Percentiles rank a stretch among this genome's conserved stretches.
Conservation (phyloP, 345 rosid genomes). For the Brassica cretica region DNA sequence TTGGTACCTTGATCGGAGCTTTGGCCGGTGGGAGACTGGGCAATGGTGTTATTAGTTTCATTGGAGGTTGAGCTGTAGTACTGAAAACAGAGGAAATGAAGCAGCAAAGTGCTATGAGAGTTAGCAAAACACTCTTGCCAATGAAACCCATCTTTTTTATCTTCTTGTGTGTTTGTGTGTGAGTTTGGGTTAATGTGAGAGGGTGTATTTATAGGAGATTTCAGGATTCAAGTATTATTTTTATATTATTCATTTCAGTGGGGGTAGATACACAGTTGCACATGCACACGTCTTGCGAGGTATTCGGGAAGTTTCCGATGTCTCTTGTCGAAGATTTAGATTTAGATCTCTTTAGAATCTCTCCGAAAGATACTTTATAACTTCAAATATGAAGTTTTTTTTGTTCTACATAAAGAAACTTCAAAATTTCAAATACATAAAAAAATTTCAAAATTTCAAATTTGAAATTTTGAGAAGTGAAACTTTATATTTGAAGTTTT, state of each 20-base stretch:
- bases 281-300: constrained; percentile 20
- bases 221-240: neutral
- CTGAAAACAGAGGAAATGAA: constrained; percentile 42
- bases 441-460: too few species aligned
- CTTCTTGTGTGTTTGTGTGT: constrained; percentile 25
- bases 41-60: constrained; percentile 21
- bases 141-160: constrained; percentile 38
- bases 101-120: constrained; percentile 42
- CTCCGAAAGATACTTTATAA: too few species aligned
- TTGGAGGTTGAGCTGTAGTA: constrained; percentile 27
- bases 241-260: neutral
- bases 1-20: constrained; percentile 33
- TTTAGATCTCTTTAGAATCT: constrained; percentile 19
- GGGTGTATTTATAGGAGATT: constrained; percentile 27
- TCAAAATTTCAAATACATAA: too few species aligned
- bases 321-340: constrained; percentile 9
- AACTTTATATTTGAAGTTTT: too few species aligned
- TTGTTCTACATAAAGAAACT: too few species aligned
- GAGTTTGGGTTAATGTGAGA: neutral
- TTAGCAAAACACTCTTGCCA: constrained; percentile 41
- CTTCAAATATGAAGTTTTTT: too few species aligned
- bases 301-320: constrained; percentile 14
- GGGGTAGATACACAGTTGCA: neutral
- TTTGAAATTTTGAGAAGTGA: too few species aligned
- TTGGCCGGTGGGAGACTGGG: constrained; percentile 37